phyloP scores from a whole-genome alignment of 345 rosid species.

The Gossypium longicalyx region DNA sequence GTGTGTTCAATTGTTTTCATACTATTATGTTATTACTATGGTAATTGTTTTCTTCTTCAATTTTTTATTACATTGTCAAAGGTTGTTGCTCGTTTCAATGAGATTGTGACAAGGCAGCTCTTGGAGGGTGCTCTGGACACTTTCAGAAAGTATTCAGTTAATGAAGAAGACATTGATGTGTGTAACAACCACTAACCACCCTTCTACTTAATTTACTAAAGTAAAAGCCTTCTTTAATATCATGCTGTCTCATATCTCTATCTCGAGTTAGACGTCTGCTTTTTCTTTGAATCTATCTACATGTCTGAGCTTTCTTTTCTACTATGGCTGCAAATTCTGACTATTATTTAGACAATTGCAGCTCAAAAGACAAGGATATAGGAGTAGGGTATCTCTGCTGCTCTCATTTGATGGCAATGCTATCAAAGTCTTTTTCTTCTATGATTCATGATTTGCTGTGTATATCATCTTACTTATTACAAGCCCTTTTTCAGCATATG shows the following conservation, averaged over 20 bases:
- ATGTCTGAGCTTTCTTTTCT: slow-evolving; percentile 24
- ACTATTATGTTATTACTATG: not conserved
- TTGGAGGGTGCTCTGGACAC: slow-evolving; percentile 88
- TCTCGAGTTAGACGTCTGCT: not conserved
- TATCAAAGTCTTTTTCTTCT: not conserved
- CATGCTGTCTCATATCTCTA: not conserved
- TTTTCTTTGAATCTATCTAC: not conserved
- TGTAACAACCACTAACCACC: slow-evolving; percentile 3
- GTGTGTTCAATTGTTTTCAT: slow-evolving; percentile 1
- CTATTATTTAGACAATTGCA: not conserved
- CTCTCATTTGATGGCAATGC: not conserved
- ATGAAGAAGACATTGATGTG: slow-evolving; percentile 81
- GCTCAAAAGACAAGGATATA: not conserved
- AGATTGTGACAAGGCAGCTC: slow-evolving; percentile 73
- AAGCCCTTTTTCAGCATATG: not conserved
- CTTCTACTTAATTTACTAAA: not conserved
- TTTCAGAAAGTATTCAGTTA: slow-evolving; percentile 73
- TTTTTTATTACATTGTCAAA: slow-evolving; percentile 18
- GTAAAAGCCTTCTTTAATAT: not conserved
- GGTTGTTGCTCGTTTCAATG: slow-evolving; percentile 98
- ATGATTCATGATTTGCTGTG: not conserved
- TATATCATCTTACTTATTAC: not conserved
- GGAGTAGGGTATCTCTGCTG: not conserved
- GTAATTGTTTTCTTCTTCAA: not conserved
- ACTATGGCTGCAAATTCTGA: not conserved